Conservation (phyloP, 257 asterid species). For the Leptodermis oblonga region DNA sequence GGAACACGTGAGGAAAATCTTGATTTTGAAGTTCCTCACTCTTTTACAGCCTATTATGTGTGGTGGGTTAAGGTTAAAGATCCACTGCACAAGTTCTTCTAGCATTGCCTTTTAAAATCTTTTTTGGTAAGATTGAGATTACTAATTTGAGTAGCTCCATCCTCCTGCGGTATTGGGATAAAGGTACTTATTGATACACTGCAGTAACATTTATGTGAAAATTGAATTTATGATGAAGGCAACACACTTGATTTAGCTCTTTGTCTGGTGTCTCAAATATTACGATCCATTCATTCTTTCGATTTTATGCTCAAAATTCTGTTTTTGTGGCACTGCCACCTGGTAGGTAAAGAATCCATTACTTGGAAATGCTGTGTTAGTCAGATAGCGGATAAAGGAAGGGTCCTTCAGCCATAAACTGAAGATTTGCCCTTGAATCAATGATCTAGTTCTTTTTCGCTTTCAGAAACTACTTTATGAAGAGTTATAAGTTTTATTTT, state of each 20-base stretch:
- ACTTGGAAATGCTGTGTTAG: background rate
- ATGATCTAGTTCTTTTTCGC: background rate
- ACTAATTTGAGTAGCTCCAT: background rate
- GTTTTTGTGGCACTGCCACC: background rate
- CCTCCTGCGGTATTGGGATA: background rate
- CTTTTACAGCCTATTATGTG: background rate
- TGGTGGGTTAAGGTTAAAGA: background rate
- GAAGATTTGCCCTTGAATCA: background rate
- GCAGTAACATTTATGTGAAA: background rate
- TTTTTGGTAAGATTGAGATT: background rate
- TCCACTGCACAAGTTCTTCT: background rate
- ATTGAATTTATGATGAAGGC: background rate
- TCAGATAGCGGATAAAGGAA: background rate
- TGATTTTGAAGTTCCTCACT: background rate
- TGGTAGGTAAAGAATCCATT: background rate
- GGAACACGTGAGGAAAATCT: background rate
- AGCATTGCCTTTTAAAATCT: background rate
- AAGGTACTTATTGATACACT: background rate
- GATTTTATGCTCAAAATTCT: background rate
- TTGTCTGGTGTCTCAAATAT: background rate
- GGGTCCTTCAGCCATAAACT: background rate
- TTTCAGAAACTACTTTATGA: background rate
- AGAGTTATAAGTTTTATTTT: background rate
- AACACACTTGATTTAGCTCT: background rate
- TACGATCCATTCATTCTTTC: background rate